Evolutionary conservation across 495 filamentous ascomycete genomes (phyloP).

Genomic region (Penicillium robsamsonii): DNA sequence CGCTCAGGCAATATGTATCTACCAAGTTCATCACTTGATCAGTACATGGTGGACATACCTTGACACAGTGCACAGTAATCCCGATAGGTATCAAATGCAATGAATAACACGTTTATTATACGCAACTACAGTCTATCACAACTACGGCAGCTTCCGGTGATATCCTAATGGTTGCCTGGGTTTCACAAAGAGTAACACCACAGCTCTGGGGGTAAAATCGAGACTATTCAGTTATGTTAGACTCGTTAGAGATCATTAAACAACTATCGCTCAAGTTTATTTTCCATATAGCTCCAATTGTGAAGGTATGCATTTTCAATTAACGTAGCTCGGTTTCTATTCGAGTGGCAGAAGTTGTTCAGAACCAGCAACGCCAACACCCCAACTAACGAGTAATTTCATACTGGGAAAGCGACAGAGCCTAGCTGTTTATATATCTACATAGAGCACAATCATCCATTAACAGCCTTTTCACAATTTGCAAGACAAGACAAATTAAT

Average conservation of each 20-base stretch:
- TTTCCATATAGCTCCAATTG: neutral
- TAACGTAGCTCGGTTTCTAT: neutral
- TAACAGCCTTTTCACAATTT: no score
- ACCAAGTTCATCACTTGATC: slow-evolving; percentile 3
- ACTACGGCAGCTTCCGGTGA: slow-evolving; percentile 9
- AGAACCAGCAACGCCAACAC: neutral
- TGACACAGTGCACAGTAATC: neutral
- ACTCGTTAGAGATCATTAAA: neutral
- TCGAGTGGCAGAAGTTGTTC: neutral
- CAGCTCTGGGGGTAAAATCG: slow-evolving; percentile 5
- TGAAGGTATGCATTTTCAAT: neutral
- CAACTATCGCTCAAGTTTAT: neutral
- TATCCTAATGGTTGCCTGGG: slow-evolving; percentile 19
- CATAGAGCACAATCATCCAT: no score
- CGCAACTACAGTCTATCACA: neutral
- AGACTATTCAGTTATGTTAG: neutral
- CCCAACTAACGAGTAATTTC: neutral
- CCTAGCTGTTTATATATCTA: neutral
- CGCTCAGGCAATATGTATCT: slow-evolving; percentile 5
- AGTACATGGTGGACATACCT: slow-evolving; percentile 6
- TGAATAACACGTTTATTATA: neutral
- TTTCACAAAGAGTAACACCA: slow-evolving; percentile 13
- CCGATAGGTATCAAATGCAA: neutral
- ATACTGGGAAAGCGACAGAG: neutral
- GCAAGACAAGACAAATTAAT: no score